A percentile compares a stretch with the other conserved stretches of the same genome.
Evolutionary conservation across 2,329 filamentous ascomycete genomes (phyloP).

Genomic region (Paecilomyces variotii): DNA sequence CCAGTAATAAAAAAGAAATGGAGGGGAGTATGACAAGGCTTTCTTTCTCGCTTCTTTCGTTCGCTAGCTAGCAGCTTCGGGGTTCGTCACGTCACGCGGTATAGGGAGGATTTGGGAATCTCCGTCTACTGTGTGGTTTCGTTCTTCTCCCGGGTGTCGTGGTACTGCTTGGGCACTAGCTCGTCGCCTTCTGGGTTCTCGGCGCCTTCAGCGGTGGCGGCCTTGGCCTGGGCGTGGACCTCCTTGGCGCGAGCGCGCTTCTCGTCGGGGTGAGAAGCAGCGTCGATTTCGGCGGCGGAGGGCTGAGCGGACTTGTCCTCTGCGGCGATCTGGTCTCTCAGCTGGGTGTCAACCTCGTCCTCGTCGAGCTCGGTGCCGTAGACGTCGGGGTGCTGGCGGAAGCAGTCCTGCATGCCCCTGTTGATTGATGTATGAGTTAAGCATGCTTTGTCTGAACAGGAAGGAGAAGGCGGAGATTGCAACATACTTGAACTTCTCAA

Average conservation of each 20-base stretch:
- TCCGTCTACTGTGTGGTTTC: slow-evolving; percentile 5
- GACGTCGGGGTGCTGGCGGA: slow-evolving; percentile 82
- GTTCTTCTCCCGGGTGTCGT: slow-evolving; percentile 32
- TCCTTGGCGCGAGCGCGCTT: slow-evolving; percentile 17
- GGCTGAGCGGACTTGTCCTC: slow-evolving; percentile 7
- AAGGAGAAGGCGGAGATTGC: neutral
- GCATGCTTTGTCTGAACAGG: neutral
- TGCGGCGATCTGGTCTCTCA: slow-evolving; percentile 19
- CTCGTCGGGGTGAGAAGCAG: slow-evolving; percentile 17
- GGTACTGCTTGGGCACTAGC: slow-evolving; percentile 43
- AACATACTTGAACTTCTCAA: slow-evolving; percentile 90
- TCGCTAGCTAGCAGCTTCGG: too few species aligned
- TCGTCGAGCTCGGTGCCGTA: slow-evolving; percentile 84
- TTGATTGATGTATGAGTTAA: slow-evolving; percentile 20
- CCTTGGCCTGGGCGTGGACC: slow-evolving; percentile 15
- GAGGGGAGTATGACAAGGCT: neutral
- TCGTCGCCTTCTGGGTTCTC: slow-evolving; percentile 34
- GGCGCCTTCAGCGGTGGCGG: slow-evolving; percentile 11
- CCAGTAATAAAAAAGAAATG: neutral
- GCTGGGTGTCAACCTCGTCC: slow-evolving; percentile 48
- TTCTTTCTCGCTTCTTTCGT: neutral
- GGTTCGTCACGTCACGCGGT: neutral
- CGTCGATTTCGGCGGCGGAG: slow-evolving; percentile 17
- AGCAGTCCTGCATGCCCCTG: slow-evolving; percentile 96
- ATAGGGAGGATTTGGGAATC: slow-evolving; percentile 12